Percentiles rank a stretch among this genome's conserved stretches.
These are phyloP conservation scores for Nemania serpens DNA, from an alignment of 2,329 filamentous ascomycete genomes.

Conservation along the genomic window DNA sequence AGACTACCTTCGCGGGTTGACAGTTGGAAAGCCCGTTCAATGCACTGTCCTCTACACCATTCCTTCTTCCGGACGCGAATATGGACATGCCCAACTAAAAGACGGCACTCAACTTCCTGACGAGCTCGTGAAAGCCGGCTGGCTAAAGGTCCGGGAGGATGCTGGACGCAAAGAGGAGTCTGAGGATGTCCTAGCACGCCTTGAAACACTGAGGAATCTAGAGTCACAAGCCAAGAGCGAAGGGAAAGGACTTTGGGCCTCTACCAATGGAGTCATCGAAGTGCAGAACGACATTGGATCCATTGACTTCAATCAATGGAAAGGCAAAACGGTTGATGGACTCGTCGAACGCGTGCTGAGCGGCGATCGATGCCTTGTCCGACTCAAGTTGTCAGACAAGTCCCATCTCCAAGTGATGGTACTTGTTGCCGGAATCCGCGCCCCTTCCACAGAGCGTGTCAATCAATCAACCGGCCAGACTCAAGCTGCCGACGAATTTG, in stretches of 20 bases:
- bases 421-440: conserved; percentile 84
- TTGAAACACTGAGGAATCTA: conserved; percentile 77
- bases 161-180: conserved; percentile 89
- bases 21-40: conserved; percentile 84
- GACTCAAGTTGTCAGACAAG: conserved; percentile 77
- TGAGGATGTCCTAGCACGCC: conserved; percentile 70
- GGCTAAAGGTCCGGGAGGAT: conserved; percentile 92
- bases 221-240: conserved; percentile 80
- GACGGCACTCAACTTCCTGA: conserved; percentile 81
- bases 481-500: conserved; percentile 85
- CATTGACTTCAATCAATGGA: conserved; percentile 80
- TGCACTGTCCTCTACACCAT: conserved; percentile 88
- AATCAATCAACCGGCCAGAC: conserved; percentile 73
- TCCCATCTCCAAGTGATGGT: conserved; percentile 90
- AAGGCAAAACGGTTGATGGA: conserved; percentile 81
- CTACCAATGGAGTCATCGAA: conserved; percentile 69
- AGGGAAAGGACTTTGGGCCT: conserved; percentile 80
- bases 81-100: conserved; percentile 77
- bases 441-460: conserved; percentile 85
- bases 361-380: conserved; percentile 85
- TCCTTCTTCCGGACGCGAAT: conserved; percentile 83
- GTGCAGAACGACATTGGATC: conserved; percentile 81
- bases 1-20: conserved; percentile 83
- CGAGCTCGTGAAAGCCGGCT: conserved; percentile 82
- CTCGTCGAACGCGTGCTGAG: conserved; percentile 90